Percentiles rank a stretch among this genome's conserved stretches.
These are phyloP conservation scores for Neurospora sp. DNA, from an alignment of 495 filamentous ascomycete genomes.

Conservation along the genomic window DNA sequence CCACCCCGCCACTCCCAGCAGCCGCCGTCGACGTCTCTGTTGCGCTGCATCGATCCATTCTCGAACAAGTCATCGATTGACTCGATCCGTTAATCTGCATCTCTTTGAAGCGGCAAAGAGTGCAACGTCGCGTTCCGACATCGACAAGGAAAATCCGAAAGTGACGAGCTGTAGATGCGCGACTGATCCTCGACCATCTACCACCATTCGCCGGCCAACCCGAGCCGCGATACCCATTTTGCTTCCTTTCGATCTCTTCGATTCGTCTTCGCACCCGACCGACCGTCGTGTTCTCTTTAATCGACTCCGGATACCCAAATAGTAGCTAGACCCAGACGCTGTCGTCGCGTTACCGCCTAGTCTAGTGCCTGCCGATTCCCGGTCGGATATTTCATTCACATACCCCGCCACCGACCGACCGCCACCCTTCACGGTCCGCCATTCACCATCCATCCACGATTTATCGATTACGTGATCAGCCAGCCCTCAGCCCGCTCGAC, in stretches of 20 bases:
- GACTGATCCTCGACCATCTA: not conserved
- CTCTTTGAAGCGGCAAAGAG: not conserved
- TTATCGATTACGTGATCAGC: not conserved
- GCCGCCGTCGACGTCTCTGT: not conserved
- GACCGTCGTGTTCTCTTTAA: not conserved
- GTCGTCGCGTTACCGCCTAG: not conserved
- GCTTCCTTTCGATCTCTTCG: not conserved
- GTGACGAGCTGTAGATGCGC: not conserved
- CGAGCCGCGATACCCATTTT: not conserved
- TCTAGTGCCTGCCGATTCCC: not conserved
- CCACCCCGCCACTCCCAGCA: not conserved
- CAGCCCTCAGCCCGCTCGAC: not conserved
- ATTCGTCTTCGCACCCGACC: not conserved
- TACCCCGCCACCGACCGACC: not conserved
- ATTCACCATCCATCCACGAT: not conserved
- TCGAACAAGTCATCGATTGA: not conserved
- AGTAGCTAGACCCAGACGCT: not conserved
- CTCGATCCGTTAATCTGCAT: not conserved
- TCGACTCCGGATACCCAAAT: not conserved
- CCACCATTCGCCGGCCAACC: not conserved
- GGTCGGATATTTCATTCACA: not conserved
- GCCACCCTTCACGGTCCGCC: not conserved
- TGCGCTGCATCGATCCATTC: not conserved
- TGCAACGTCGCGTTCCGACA: not conserved
- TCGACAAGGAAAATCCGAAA: not conserved